phyloP scores from a whole-genome alignment of 1,139 yeast species.

The Debaryomyces fabryi region DNA sequence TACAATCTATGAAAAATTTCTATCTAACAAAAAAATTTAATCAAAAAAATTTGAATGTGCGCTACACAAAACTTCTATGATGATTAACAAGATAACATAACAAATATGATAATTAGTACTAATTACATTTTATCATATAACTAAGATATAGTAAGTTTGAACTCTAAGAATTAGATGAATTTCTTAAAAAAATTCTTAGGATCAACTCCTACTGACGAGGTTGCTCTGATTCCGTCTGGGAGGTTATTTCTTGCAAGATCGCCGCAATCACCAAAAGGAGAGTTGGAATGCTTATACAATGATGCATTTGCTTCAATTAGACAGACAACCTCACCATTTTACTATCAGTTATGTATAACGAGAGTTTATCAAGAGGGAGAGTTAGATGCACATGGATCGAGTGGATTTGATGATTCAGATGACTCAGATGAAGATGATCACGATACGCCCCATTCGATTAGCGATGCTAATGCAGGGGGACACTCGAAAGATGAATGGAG shows the following conservation, averaged over 20 bases:
- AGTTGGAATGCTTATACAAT: slow-evolving; percentile 77
- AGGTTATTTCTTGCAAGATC: slow-evolving; percentile 73
- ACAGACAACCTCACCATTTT: slow-evolving; percentile 64
- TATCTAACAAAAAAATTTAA: background rate
- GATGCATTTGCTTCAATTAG: slow-evolving; percentile 79
- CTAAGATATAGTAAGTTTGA: background rate
- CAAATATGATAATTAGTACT: background rate
- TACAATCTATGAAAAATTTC: background rate
- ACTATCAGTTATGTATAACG: slow-evolving; percentile 72
- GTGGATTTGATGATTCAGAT: slow-evolving; percentile 52
- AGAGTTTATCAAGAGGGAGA: slow-evolving; percentile 73
- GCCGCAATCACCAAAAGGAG: slow-evolving; percentile 83
- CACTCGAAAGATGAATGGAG: slow-evolving; percentile 65
- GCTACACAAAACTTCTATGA: slow-evolving; percentile 1
- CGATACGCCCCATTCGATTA: slow-evolving; percentile 30
- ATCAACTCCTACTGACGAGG: slow-evolving; percentile 62
- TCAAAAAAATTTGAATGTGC: slow-evolving; percentile 1
- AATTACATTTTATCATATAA: background rate
- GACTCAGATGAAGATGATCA: slow-evolving; percentile 55
- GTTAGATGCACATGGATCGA: slow-evolving; percentile 38
- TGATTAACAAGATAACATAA: slow-evolving; percentile 1
- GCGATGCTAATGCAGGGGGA: slow-evolving; percentile 31
- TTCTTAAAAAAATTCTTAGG: slow-evolving; percentile 73
- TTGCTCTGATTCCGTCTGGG: slow-evolving; percentile 78
- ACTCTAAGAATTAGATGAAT: slow-evolving; percentile 55